Evolutionary conservation across 495 filamentous ascomycete genomes (phyloP), one percentile per base, ranked within the genome.

Genomic region (Annulohypoxylon stygium): DNA sequence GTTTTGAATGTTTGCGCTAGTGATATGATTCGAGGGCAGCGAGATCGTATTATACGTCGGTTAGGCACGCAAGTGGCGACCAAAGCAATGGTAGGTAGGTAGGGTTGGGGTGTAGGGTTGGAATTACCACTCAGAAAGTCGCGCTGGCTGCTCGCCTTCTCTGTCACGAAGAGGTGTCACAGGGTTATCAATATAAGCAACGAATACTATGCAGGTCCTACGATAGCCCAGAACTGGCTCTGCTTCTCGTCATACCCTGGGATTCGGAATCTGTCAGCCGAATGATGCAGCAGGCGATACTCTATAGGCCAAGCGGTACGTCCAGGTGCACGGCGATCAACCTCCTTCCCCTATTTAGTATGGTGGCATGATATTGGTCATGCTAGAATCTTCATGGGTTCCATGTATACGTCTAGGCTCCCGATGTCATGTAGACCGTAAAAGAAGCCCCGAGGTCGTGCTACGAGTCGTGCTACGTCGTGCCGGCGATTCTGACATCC

Each of bases 381-480:
- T 33, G 50, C 50, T n/a, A 33, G 25, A 26, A 3, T 51, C 23
- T 51, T 11, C 18, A 26, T 26, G 11, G 20, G 43, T 4, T 25
- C 20, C 20, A 9, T 7, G 48, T 7, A 26, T 51, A 20, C 25
- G 12, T 18, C 7, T 7, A 26, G 23, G 18, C 8, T 51, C 20
- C 23, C 48, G 48, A 25, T 12, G 9, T 7, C 0, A 9, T 11
- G 20, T n/a, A 33, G 23, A 54, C 25, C 50, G 50, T 33, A 54
- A 54, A 54, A 54, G 50, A 30, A 54, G 25, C 50, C 50, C 50
- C 50, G 50, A 54, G 50, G 50, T 54, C 25, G 50, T 33, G 25
- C 23, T 54, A 26, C 50, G 25, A 26, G 50, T 54, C 25, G 50
- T 33, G 25, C 23, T 54, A 26, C 50, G 25, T 26, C 9, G 48